Percentiles rank a stretch among this genome's conserved stretches.
These are phyloP conservation scores for Hippophae rhamnoides DNA, from an alignment of 306 rosid species.

Conservation along the genomic window DNA sequence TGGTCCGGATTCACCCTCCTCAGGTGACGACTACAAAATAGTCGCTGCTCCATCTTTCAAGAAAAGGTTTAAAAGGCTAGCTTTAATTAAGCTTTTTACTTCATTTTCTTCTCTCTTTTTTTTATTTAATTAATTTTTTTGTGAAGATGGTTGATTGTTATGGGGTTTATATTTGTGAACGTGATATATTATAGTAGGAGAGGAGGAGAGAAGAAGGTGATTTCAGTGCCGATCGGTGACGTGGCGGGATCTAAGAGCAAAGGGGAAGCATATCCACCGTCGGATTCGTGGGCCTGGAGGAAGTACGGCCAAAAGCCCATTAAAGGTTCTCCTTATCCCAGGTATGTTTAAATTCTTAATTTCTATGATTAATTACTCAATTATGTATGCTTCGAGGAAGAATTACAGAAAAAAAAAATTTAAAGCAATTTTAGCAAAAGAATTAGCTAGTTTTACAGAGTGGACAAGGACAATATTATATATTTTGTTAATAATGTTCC, in stretches of 20 bases:
- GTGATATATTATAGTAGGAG: slow-evolving; percentile 28
- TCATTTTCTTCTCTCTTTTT: neutral
- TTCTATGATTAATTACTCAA: neutral
- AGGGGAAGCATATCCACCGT: slow-evolving; percentile 75
- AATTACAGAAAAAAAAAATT: no score
- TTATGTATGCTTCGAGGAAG: neutral
- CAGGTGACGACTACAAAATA: slow-evolving; percentile 43
- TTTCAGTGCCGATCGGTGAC: slow-evolving; percentile 78
- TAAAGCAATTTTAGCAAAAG: no score
- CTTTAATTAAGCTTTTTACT: neutral
- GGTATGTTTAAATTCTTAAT: slow-evolving; percentile 26
- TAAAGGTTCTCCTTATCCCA: slow-evolving; percentile 91
- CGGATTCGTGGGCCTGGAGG: slow-evolving; percentile 96
- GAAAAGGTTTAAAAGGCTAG: slow-evolving; percentile 38
- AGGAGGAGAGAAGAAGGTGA: slow-evolving; percentile 66
- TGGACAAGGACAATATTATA: no score
- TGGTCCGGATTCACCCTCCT: slow-evolving; percentile 59
- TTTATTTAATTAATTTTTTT: neutral
- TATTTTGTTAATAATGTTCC: no score
- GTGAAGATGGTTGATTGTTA: slow-evolving; percentile 23
- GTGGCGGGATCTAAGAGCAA: slow-evolving; percentile 85
- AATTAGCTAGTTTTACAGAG: no score
- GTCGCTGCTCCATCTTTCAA: slow-evolving; percentile 46
- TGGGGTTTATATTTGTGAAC: slow-evolving; percentile 3
- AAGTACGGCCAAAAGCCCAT: slow-evolving; percentile 97